Conservation (phyloP, 495 filamentous ascomycete genomes). For the Xylaria venustula region DNA sequence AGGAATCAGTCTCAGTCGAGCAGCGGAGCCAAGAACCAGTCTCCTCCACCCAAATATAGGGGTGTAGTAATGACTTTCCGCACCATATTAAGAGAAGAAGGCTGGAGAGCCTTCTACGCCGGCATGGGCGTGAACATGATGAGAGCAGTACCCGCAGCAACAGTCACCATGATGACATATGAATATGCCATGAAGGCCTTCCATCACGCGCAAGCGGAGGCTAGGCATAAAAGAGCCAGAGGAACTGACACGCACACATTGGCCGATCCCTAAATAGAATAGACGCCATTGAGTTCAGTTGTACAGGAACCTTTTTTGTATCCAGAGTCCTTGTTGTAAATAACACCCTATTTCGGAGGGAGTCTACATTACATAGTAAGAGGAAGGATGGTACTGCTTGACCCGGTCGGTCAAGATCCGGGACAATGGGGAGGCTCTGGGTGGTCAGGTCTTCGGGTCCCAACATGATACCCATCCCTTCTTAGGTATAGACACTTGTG, state of each 20-base stretch:
- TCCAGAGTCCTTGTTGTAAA: constrained; percentile 11
- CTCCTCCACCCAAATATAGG: constrained; percentile 63
- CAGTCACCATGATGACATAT: constrained; percentile 97
- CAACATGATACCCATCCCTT: constrained; percentile 7
- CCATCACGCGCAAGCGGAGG: constrained; percentile 32
- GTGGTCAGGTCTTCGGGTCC: constrained; percentile 1
- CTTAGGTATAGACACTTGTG: constrained; percentile 12
- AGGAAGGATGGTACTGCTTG: background rate
- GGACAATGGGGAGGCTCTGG: background rate
- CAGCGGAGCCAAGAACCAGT: constrained; percentile 20
- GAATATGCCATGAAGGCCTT: constrained; percentile 72
- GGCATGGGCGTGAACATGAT: constrained; percentile 98
- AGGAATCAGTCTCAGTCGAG: constrained; percentile 29
- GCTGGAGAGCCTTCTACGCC: constrained; percentile 95
- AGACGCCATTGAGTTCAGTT: background rate
- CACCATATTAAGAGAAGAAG: constrained; percentile 86
- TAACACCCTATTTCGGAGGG: background rate
- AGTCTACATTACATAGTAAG: constrained; percentile 2
- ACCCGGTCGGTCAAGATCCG: background rate
- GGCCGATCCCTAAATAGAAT: constrained; percentile 5
- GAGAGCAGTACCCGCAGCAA: constrained; percentile 89
- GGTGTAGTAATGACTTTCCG: constrained; percentile 80
- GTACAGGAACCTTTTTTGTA: constrained; percentile 3
- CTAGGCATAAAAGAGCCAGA: constrained; percentile 19
- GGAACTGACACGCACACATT: constrained; percentile 5